These are phyloP conservation scores for Metschnikowia lochheadii DNA, from an alignment of 805 yeast species.

Conservation along the genomic window DNA sequence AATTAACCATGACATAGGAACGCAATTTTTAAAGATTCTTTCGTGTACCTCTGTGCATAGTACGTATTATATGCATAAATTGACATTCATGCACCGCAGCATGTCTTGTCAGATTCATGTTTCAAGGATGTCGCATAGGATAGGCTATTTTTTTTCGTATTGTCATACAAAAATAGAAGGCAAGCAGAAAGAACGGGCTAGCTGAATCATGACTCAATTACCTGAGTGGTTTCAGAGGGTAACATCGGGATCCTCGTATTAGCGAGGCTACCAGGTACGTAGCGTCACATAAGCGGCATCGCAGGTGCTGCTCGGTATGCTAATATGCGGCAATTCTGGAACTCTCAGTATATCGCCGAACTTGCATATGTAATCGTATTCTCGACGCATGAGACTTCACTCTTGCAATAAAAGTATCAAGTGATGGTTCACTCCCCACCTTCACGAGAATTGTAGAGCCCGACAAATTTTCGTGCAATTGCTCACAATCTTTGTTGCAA, in stretches of 20 bases:
- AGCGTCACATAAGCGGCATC: constrained; percentile 2
- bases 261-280: constrained; percentile 5
- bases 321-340: constrained; percentile 2
- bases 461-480: neutral
- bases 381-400: neutral
- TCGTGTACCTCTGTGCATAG: neutral
- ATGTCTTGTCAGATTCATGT: constrained; percentile 2
- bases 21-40: neutral
- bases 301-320: neutral
- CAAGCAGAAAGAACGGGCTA: neutral
- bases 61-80: neutral
- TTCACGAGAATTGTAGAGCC: neutral
- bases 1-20: neutral
- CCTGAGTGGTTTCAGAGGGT: neutral
- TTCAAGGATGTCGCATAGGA: neutral
- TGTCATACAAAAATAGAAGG: neutral
- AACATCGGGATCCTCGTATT: neutral
- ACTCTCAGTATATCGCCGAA: constrained; percentile 1
- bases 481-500: neutral
- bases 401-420: neutral
- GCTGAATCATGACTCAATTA: neutral
- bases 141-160: neutral
- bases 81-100: constrained; percentile 1
- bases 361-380: neutral
- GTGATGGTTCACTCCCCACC: neutral